Percentiles rank a stretch among this genome's conserved stretches.
These are phyloP conservation scores for Calonectria hawksworthii DNA, from an alignment of 2,329 filamentous ascomycete genomes.

Conservation along the genomic window DNA sequence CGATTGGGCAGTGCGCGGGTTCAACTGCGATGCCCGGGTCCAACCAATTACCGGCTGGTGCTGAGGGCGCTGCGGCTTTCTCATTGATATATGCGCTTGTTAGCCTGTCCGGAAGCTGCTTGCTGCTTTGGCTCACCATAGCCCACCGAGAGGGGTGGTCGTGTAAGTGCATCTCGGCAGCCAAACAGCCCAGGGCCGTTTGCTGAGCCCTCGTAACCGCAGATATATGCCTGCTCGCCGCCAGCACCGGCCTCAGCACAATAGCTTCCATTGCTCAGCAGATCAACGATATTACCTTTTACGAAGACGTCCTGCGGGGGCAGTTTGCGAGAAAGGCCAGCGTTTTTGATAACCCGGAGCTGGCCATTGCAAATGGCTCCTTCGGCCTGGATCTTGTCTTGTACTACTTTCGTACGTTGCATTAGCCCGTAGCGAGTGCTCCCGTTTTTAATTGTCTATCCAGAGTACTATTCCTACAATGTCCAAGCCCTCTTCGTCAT, in stretches of 20 bases:
- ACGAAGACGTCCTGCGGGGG: not conserved
- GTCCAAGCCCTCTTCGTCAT: not conserved
- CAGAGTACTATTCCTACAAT: constrained; percentile 9
- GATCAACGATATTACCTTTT: not conserved
- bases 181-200: not conserved
- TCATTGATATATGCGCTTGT: not conserved
- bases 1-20: not conserved
- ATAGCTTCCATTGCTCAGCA: not conserved
- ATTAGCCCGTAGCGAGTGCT: no score
- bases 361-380: not conserved
- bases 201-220: not conserved
- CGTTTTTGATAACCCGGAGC: not conserved
- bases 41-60: constrained; percentile 1
- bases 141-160: not conserved
- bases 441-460: not conserved
- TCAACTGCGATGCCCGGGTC: not conserved
- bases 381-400: not conserved
- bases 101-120: not conserved
- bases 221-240: constrained; percentile 3
- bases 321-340: not conserved
- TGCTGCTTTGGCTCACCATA: not conserved
- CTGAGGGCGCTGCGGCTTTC: not conserved
- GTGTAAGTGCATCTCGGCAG: not conserved
- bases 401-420: not conserved
- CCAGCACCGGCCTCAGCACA: not conserved